Conservation (phyloP, 352 stramenopile species). For the Globisporangium middletonii region DNA sequence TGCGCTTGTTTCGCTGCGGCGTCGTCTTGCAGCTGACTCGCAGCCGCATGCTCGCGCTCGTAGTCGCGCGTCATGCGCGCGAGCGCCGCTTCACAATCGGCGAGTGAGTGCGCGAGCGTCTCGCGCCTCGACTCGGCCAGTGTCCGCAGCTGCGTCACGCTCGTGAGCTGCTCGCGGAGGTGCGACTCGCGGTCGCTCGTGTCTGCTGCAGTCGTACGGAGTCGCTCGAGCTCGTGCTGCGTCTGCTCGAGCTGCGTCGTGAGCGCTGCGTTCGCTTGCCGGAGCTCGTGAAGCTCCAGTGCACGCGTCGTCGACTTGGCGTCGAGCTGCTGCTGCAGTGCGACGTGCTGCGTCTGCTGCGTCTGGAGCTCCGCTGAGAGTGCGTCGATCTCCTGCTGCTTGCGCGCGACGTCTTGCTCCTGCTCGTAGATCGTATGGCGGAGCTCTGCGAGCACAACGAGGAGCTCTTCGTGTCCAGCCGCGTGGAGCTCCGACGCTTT, state of each 20-base stretch:
- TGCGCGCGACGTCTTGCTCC: conserved; percentile 44
- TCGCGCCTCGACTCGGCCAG: conserved; percentile 19
- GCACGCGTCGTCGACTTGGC: conserved; percentile 15
- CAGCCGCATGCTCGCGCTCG: conserved; percentile 15
- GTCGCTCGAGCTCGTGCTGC: conserved; percentile 24
- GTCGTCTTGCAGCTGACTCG: conserved; percentile 15
- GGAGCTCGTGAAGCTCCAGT: conserved; percentile 15
- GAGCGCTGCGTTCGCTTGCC: conserved; percentile 23
- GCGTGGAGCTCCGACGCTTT: conserved; percentile 65
- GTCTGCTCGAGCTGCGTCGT: conserved; percentile 22
- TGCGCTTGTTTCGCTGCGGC: conserved; percentile 20
- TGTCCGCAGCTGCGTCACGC: conserved; percentile 21
- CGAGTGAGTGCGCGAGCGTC: conserved; percentile 14
- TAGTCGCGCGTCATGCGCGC: conserved; percentile 10
- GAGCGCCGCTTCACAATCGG: conserved; percentile 14
- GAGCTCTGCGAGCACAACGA: conserved; percentile 69
- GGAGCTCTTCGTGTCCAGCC: conserved; percentile 66
- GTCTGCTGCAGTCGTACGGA: conserved; percentile 14
- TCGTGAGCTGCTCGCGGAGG: conserved; percentile 15
- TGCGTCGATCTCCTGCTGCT: conserved; percentile 8
- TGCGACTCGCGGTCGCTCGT: conserved; percentile 16
- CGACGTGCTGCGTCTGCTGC: conserved; percentile 18
- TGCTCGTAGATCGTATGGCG: conserved; percentile 74
- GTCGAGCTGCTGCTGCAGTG: conserved; percentile 16
- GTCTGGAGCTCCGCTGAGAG: conserved; percentile 20